phyloP scores from a whole-genome alignment of 2,329 filamentous ascomycete species.

The Colletotrichum cordylinicola region DNA sequence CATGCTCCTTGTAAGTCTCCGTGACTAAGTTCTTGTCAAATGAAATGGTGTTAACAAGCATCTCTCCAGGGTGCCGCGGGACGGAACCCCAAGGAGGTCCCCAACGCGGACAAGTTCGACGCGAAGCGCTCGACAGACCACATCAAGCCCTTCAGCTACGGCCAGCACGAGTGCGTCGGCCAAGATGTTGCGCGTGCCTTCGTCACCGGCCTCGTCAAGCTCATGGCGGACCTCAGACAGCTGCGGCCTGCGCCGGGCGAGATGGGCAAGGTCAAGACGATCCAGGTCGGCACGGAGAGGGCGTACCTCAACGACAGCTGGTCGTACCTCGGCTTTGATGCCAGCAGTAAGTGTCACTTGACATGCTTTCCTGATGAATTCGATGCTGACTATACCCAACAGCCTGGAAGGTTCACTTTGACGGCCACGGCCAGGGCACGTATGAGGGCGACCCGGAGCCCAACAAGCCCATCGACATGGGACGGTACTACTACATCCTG shows the following conservation, averaged over 20 bases:
- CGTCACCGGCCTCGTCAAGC: conserved; percentile 46
- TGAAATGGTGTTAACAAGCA: background rate
- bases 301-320: conserved; percentile 54
- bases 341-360: conserved; percentile 46
- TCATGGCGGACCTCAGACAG: conserved; percentile 46
- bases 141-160: conserved; percentile 49
- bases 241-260: conserved; percentile 50
- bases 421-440: conserved; percentile 39
- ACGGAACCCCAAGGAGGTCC: conserved; percentile 41
- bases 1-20: conserved; percentile 41
- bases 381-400: conserved; percentile 27
- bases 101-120: conserved; percentile 45
- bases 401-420: conserved; percentile 46
- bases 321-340: conserved; percentile 49
- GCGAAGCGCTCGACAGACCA: conserved; percentile 42
- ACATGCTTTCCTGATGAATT: fast-evolving
- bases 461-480: conserved; percentile 25
- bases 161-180: conserved; percentile 51
- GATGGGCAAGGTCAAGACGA: conserved; percentile 51
- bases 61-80: conserved; percentile 39
- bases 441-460: conserved; percentile 33
- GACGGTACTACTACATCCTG: conserved; percentile 39
- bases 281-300: conserved; percentile 43
- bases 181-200: conserved; percentile 45
- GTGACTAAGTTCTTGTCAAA: background rate